Percentiles rank a stretch among this genome's conserved stretches.
phyloP scores from a whole-genome alignment of 805 yeast species.

The Dipodascus albidus region DNA sequence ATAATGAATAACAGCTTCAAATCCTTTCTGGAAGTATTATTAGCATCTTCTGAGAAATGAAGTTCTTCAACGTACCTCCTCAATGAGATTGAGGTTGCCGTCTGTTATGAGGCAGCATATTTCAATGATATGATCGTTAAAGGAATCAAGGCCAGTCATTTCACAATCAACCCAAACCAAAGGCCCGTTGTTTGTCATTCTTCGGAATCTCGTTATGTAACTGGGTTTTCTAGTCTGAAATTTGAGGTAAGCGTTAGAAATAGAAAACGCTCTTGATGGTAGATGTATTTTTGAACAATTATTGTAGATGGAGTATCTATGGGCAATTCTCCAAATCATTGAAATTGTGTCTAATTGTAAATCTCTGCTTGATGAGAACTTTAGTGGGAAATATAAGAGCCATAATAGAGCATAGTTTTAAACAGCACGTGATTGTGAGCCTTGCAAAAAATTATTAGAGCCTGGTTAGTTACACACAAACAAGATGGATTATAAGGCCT shows the following conservation, averaged over 20 bases:
- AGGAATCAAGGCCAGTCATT: constrained; percentile 90
- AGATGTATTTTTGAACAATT: too few relatives aligned
- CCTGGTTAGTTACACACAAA: too few relatives aligned
- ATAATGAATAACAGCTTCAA: constrained; percentile 70
- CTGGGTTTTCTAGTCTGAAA: not conserved
- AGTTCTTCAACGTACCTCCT: constrained; percentile 26
- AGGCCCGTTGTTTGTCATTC: constrained; percentile 13
- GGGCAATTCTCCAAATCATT: too few relatives aligned
- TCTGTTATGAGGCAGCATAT: constrained; percentile 87
- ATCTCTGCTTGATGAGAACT: too few relatives aligned
- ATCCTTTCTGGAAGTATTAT: constrained; percentile 42
- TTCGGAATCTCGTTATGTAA: not conserved
- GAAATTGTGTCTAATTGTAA: too few relatives aligned
- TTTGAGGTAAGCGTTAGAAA: not conserved
- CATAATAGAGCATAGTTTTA: too few relatives aligned
- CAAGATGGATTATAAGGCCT: not conserved
- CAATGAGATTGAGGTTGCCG: constrained; percentile 60
- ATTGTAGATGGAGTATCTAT: too few relatives aligned
- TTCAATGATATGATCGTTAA: constrained; percentile 77
- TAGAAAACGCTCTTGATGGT: not conserved
- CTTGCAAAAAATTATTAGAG: too few relatives aligned
- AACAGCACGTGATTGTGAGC: too few relatives aligned
- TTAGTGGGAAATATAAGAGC: too few relatives aligned
- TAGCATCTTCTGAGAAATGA: not conserved
- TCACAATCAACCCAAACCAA: constrained; percentile 96